These are phyloP conservation scores for maize (Zea mays) DNA, from an alignment of 176 grass and related monocot species.

Conservation along the genomic window Zm-B73-REFERENCE-NAM-5.0 NC_050103.1:38241501-38242000, in stretches of 20 bases:
- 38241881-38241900: conserved; percentile 7
- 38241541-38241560: conserved; percentile 88
- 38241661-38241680: too few relatives aligned
- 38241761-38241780: too few relatives aligned
- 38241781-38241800: too few relatives aligned
- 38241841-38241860: not conserved
- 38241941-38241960: conserved; percentile 1
- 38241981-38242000: conserved; percentile 29
- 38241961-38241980: conserved; percentile 3
- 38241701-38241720: too few relatives aligned
- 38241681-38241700: too few relatives aligned
- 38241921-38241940: not conserved
- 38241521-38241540: conserved; percentile 74
- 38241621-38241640: not conserved
- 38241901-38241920: not conserved
- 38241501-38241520: conserved; percentile 93
- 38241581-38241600: conserved; percentile 61
- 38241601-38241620: not conserved
- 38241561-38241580: conserved; percentile 92
- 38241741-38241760: too few relatives aligned
- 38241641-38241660: too few relatives aligned
- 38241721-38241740: too few relatives aligned
- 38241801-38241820: not conserved
- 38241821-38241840: not conserved
- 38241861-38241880: too few relatives aligned